A percentile compares a stretch with the other conserved stretches of the same genome.
These are phyloP conservation scores for Simplicillium aogashimaense DNA, from an alignment of 2,329 filamentous ascomycete genomes.

Conservation along the genomic window DNA sequence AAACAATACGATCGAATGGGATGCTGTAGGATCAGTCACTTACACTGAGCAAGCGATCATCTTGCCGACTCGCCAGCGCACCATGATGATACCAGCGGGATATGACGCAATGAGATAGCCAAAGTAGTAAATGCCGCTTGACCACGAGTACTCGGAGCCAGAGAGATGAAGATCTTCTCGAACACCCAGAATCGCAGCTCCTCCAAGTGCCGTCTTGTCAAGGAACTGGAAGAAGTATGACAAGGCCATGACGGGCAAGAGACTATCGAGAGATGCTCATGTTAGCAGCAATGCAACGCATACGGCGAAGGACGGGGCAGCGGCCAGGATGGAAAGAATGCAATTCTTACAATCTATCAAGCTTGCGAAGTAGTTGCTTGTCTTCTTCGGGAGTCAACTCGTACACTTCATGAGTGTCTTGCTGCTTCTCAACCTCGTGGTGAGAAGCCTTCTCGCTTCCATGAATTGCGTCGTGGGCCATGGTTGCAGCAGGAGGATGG, in stretches of 20 bases:
- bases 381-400: slow-evolving; percentile 19
- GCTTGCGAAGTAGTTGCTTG: slow-evolving; percentile 46
- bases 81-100: slow-evolving; percentile 3
- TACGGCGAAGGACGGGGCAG: too few relatives aligned
- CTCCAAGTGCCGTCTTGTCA: neutral
- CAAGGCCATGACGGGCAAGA: neutral
- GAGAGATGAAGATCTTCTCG: neutral
- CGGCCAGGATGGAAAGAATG: too few relatives aligned
- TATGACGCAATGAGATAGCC: slow-evolving; percentile 23
- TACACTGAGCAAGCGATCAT: slow-evolving; percentile 2
- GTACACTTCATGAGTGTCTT: neutral
- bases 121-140: slow-evolving; percentile 34
- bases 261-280: neutral
- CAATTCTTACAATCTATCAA: slow-evolving; percentile 44
- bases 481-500: too few relatives aligned
- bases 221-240: neutral
- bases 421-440: neutral
- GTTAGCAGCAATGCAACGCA: too few relatives aligned
- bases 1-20: too few relatives aligned
- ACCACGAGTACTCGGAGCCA: slow-evolving; percentile 33
- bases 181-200: neutral
- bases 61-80: slow-evolving; percentile 4
- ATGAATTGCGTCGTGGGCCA: neutral
- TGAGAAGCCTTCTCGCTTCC: neutral
- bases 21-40: neutral